phyloP scores from a whole-genome alignment of 495 filamentous ascomycete species.

The Cenococcum geophilum region DNA sequence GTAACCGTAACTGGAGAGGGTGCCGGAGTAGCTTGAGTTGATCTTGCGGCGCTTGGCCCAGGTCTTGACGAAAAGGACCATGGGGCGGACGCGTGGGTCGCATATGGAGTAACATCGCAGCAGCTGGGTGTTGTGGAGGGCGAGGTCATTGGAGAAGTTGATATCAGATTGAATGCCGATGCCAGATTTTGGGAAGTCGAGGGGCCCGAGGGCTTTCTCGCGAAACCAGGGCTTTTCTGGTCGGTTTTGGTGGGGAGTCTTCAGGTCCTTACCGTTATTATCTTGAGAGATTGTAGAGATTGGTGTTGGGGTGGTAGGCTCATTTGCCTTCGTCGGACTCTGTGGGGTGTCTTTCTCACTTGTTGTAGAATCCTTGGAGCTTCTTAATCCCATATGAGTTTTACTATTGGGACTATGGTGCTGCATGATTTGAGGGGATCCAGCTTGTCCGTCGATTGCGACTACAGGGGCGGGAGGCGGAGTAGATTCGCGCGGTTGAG shows the following conservation, averaged over 20 bases:
- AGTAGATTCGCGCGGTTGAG: background rate
- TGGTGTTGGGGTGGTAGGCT: background rate
- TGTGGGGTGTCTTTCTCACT: background rate
- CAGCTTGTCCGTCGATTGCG: background rate
- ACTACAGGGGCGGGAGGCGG: background rate
- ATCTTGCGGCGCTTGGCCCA: conserved; percentile 79
- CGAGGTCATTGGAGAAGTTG: conserved; percentile 75
- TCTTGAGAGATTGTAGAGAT: background rate
- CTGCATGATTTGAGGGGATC: background rate
- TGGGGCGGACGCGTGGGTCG: conserved; percentile 63
- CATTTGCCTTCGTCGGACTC: background rate
- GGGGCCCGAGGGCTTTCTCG: conserved; percentile 49
- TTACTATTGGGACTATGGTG: background rate
- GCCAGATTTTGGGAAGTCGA: conserved; percentile 64
- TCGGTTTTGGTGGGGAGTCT: conserved; percentile 3
- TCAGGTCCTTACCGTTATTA: conserved; percentile 4
- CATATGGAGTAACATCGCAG: conserved; percentile 69
- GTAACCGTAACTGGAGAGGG: conserved; percentile 78
- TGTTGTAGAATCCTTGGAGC: background rate
- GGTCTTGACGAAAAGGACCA: conserved; percentile 74
- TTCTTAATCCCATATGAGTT: background rate
- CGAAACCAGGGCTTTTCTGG: conserved; percentile 41
- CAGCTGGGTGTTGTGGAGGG: conserved; percentile 69
- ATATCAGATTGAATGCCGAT: conserved; percentile 76
- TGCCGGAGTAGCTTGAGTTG: conserved; percentile 75